Evolutionary conservation across 805 yeast genomes (phyloP), one percentile per base, ranked within the genome.

Genomic region (Saccharomycopsis vini): DNA sequence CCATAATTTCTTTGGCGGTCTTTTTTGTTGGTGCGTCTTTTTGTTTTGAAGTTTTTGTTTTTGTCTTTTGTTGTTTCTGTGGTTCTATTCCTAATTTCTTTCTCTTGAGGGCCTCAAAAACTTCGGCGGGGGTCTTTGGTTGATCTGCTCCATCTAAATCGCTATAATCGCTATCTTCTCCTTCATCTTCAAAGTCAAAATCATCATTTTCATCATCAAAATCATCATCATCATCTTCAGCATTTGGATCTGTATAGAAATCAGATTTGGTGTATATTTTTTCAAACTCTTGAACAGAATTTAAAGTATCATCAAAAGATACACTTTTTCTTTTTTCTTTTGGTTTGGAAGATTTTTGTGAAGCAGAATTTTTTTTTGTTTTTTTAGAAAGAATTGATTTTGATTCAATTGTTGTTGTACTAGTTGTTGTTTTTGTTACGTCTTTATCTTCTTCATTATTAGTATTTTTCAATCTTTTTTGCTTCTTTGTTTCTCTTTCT

Each of bases 21-120:
- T 44, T 38, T 16, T 24, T 28, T 39, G 18, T 33, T 33, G 36
- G 36, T 10, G 12, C 16, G 12, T 15, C 19, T 33, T 40, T 40
- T 3, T 5, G 13, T 13, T 33, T 18, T 33, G 23, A 2, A 3
- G n/a, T 7, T 7, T 22, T n/a, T 9, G 15, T 29, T 10, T 12
- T 18, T 12, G n/a, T n/a, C 13, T 35, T n/a, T 12, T 21, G n/a
- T 3, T 9, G 16, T 3, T 4, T 4, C 10, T 43, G 26, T 23
- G 36, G 29, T 15, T 19, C 30, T 40, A 35, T 40, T 42, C 52
- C 62, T 24, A 58, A 64, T 52, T 67, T 72, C 42, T 63, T 49
- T 28, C 64, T 66, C 56, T 60, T 68, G 42, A 71, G 53, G 3
- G 71, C 66, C 2, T 63, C 69, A 68, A 66, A 66, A 2, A 72